These are phyloP conservation scores for Xeromyces bisporus DNA, from an alignment of 495 filamentous ascomycete genomes.

Conservation along the genomic window DNA sequence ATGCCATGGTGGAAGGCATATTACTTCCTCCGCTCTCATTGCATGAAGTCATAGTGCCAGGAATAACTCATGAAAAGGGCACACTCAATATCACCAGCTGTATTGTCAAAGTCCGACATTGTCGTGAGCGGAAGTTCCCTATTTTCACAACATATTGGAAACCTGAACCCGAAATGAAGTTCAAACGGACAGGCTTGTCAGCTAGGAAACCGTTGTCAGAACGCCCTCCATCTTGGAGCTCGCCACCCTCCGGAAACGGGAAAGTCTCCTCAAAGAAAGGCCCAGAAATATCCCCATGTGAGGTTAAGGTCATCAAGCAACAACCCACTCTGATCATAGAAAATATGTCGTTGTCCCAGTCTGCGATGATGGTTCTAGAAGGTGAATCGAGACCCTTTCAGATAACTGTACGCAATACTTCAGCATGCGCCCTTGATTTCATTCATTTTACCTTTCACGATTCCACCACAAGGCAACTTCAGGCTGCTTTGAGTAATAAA, in stretches of 20 bases:
- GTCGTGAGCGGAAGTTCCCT: constrained; percentile 63
- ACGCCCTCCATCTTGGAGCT: constrained; percentile 39
- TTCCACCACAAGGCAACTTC: constrained; percentile 62
- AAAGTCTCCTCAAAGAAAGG: constrained; percentile 21
- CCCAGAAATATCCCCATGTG: constrained; percentile 17
- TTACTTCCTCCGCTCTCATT: constrained; percentile 62
- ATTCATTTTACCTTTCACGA: constrained; percentile 78
- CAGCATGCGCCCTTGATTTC: constrained; percentile 61
- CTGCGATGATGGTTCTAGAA: constrained; percentile 79
- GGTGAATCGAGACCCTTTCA: constrained; percentile 65
- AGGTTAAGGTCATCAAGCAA: constrained; percentile 52
- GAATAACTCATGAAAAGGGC: constrained; percentile 48
- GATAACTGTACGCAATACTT: constrained; percentile 66
- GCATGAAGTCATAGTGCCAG: constrained; percentile 57
- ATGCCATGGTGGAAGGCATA: constrained; percentile 44
- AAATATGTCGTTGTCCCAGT: constrained; percentile 62
- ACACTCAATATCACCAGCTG: constrained; percentile 61
- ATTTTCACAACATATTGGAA: constrained; percentile 67
- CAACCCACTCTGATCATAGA: constrained; percentile 66
- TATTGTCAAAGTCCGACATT: constrained; percentile 60
- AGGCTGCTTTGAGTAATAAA: constrained; percentile 54
- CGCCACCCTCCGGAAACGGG: constrained; percentile 28
- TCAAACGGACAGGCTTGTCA: constrained; percentile 52
- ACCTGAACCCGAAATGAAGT: constrained; percentile 50
- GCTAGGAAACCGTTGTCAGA: constrained; percentile 37